Evolutionary conservation across 345 rosid species (phyloP), one percentile per base, ranked within the genome.

Genomic region (Rubroshorea leprosula): DNA sequence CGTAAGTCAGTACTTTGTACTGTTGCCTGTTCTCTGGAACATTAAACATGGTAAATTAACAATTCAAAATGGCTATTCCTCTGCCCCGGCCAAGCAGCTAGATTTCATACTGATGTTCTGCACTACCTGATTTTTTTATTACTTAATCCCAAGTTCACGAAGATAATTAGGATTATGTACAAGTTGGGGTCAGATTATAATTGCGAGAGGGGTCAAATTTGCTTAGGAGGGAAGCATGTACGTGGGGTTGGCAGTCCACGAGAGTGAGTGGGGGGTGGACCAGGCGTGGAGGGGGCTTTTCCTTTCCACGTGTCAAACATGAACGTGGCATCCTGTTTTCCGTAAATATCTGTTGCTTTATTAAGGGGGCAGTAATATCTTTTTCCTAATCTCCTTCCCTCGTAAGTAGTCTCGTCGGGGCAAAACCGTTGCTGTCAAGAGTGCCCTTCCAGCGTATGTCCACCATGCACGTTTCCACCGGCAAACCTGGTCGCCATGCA

Each of bases 221-320:
- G 16, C 52, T 60, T 54, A 16, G 0, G 25, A 49, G n/a, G 41
- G 41, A 35, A 49, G 66, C 44, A 23, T 24, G 8, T 7, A 17
- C 4, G 19, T n/a, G 47, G 6, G 47, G 6, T 44, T 22, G 6
- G 6, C 20, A 24, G 13, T 38, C 44, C 7, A 35, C 46, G 49
- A 35, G 13, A 45, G 22, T 29, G 61, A 17, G 13, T 31, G 12
- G 4, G 35, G 12, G 4, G 24, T 25, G 51, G 50, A 20, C 54
- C 14, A 18, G 16, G 38, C 20, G 14, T 35, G 21, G 25, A 10
- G 0, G n/a, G n/a, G n/a, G n/a, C n/a, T n/a, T 1, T 0, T 0
- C 16, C 39, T 57, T 67, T 54, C 51, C 61, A 67, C 41, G 12
- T 35, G 41, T 35, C 41, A 35, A 35, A 35, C 9, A 35, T 8